phyloP scores from a whole-genome alignment of 192 early-diverging fungal genomes.

The Obelidium mucronatum region DNA sequence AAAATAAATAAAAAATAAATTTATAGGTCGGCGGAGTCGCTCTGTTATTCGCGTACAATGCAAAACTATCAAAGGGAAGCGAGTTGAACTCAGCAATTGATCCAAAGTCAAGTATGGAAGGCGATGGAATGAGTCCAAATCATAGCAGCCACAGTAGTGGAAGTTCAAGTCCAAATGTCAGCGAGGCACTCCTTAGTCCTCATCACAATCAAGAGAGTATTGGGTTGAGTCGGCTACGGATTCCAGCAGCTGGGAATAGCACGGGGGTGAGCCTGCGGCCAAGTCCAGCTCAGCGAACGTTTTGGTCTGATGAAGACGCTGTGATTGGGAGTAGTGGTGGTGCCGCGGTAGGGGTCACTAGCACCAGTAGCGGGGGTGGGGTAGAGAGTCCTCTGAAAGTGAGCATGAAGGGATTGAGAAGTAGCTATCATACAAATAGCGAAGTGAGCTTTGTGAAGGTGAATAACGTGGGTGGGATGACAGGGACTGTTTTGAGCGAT shows the following conservation, averaged over 20 bases:
- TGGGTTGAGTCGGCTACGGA: neutral
- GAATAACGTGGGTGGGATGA: neutral
- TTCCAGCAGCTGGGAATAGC: neutral
- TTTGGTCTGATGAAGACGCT: neutral
- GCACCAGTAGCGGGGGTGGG: neutral
- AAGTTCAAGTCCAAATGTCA: neutral
- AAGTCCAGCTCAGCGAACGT: neutral
- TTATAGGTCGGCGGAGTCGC: constrained; percentile 55
- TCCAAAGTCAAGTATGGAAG: neutral
- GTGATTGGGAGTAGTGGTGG: neutral
- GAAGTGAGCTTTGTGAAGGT: neutral
- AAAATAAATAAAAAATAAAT: neutral
- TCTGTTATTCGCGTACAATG: constrained; percentile 57
- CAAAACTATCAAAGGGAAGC: constrained; percentile 6
- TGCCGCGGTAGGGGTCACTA: neutral
- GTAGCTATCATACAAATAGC: neutral
- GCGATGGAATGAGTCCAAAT: neutral
- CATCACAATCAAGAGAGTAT: neutral
- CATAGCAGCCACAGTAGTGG: neutral
- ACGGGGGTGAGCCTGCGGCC: neutral
- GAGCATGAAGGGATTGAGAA: neutral
- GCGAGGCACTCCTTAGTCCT: neutral
- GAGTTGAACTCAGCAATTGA: neutral
- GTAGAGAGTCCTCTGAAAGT: neutral
- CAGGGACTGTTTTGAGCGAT: neutral